Evolutionary conservation across 2,329 filamentous ascomycete genomes (phyloP).

Genomic region (Alternaria gansuensis): DNA sequence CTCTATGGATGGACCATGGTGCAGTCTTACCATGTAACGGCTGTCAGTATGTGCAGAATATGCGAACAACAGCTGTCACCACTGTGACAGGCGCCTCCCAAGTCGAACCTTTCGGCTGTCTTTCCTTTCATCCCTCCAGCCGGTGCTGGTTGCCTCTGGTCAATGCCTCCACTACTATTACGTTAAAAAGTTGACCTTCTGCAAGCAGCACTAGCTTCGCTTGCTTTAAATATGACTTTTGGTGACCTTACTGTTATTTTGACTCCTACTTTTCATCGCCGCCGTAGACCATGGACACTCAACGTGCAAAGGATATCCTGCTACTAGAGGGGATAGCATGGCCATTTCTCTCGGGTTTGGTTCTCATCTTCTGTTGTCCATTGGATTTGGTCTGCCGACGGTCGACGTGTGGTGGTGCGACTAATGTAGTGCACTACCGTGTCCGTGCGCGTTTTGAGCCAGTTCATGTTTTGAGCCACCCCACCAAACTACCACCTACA

Average conservation of each 20-base stretch:
- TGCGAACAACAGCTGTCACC: conserved; percentile 4
- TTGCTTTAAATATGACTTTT: background rate
- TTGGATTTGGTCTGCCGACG: background rate
- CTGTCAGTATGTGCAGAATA: background rate
- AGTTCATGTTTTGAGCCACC: no score
- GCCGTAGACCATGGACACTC: background rate
- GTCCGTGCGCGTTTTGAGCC: no score
- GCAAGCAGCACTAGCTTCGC: background rate
- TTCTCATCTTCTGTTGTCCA: conserved; percentile 1
- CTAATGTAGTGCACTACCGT: background rate
- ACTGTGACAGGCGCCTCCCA: conserved; percentile 2
- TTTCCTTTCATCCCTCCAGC: background rate
- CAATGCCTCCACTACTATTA: background rate
- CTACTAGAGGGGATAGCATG: background rate
- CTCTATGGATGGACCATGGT: background rate
- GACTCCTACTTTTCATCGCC: background rate
- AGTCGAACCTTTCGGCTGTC: background rate
- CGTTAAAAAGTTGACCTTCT: background rate
- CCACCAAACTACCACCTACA: no score
- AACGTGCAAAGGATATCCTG: background rate
- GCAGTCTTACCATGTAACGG: background rate
- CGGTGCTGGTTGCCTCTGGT: conserved; percentile 1
- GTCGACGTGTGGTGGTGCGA: conserved; percentile 5
- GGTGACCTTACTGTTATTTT: background rate
- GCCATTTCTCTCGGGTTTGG: background rate